Evolutionary conservation across 2,329 filamentous ascomycete genomes (phyloP).

Genomic region (Hymenoscyphus repandus): DNA sequence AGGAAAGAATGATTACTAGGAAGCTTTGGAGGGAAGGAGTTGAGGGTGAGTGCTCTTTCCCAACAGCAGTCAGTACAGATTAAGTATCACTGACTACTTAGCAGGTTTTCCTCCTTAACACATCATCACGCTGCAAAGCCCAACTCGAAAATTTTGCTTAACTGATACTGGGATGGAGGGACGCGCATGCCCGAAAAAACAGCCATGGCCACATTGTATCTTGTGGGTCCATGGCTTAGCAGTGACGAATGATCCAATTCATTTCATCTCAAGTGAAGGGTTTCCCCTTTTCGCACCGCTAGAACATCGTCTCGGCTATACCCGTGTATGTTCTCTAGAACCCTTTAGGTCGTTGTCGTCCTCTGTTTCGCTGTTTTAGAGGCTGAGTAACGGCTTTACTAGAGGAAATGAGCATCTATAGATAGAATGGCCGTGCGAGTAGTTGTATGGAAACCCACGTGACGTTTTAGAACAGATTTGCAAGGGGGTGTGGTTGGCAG

Average conservation of each 20-base stretch:
- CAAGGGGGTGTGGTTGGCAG: background rate
- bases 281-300: background rate
- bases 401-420: background rate
- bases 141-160: too few relatives aligned
- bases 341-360: background rate
- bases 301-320: background rate
- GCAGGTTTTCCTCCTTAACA: too few relatives aligned
- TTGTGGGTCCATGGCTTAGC: too few relatives aligned
- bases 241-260: background rate
- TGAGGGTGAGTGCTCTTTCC: background rate
- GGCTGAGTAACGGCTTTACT: constrained; percentile 2
- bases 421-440: background rate
- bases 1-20: background rate
- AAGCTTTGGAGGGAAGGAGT: too few relatives aligned
- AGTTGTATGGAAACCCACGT: background rate
- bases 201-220: background rate
- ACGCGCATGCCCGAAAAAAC: too few relatives aligned
- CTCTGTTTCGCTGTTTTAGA: background rate
- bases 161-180: too few relatives aligned
- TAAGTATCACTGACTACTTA: background rate
- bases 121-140: too few relatives aligned
- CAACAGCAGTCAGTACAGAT: background rate
- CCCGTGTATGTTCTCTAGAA: too few relatives aligned
- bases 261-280: background rate
- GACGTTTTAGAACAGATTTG: background rate